These are phyloP conservation scores for Naganishia sp. DNA, from an alignment of 1,284 basidiomycete genomes.

Conservation along the genomic window DNA sequence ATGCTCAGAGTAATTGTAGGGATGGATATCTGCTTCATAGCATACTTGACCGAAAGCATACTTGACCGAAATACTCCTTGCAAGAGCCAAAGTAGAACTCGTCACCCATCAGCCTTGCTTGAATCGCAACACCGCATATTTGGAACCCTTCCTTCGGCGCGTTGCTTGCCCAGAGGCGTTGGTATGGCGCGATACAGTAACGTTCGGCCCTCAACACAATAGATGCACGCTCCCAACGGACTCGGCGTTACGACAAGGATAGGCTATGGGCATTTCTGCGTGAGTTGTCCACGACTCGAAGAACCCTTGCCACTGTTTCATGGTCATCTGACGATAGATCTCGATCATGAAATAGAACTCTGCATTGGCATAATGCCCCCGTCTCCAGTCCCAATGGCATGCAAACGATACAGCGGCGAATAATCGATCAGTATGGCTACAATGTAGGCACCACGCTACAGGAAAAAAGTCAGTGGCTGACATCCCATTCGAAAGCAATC, in stretches of 20 bases:
- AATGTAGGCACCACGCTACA: background rate
- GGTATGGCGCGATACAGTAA: background rate
- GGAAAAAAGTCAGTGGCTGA: background rate
- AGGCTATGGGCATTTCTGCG: slow-evolving; percentile 21
- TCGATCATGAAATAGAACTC: background rate
- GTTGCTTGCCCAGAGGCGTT: too few species aligned
- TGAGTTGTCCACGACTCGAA: background rate
- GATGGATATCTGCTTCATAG: too few species aligned
- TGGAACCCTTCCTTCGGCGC: too few species aligned
- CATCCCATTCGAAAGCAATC: background rate
- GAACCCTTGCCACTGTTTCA: too few species aligned
- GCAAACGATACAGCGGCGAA: slow-evolving; percentile 22
- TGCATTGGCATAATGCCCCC: slow-evolving; percentile 27
- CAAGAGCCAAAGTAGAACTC: too few species aligned
- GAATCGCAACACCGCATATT: too few species aligned
- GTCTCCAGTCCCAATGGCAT: slow-evolving; percentile 12
- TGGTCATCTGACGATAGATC: too few species aligned
- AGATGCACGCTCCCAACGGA: background rate
- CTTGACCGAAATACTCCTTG: too few species aligned
- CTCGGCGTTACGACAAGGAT: background rate
- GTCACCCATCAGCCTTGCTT: too few species aligned
- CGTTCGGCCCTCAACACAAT: background rate
- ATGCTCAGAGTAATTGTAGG: too few species aligned
- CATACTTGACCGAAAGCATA: too few species aligned
- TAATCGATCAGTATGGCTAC: slow-evolving; percentile 16